Base-by-base conservation (phyloP, 1,284 basidiomycete genomes). In the Cutaneotrichosporon arboriforme region DNA sequence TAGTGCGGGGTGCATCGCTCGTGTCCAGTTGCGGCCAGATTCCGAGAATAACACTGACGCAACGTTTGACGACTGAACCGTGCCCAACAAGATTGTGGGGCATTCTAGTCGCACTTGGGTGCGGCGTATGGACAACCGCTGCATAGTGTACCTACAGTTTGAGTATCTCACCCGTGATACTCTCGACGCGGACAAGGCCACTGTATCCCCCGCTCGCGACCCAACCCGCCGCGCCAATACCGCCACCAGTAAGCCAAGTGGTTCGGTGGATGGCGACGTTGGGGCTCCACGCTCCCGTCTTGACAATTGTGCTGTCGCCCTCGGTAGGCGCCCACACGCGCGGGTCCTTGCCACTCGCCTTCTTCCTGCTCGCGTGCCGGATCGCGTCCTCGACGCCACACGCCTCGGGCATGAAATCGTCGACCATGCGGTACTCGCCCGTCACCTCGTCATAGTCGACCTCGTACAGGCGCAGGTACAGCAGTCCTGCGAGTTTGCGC, bases 141-240 rank as follows among this genome's bases (percentile, higher is more conserved):
- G n/a, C 40, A 12, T 17, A 17, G 10, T 21, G 20, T 14, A n/a
- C n/a, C n/a, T 17, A 20, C 18, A 41, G 26, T 10, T 10, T 31
- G 26, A 5, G 10, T 31, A 10, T 10, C 26, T 10, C 10, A 31
- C 26, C 7, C 26, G 26, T 15, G 17, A 91, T 62, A 64, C 82
- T 82, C 65, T 96, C 91, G 4, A 97, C 79, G 43, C 92, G 77
- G 63, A 87, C 90, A 15, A 96, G 72, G 1, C 92, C 91, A n/a
- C 83, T 83, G 2, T 82, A 88, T 4, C 85, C 88, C 0, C 83
- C 86, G 20, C 84, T 85, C 4, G 87, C 90, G 20, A 93, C 73
- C 62, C 90, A 67, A 0, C 82, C 81, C 1, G 85, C 83, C 1
- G 80, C 77, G 2, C 74, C 81, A 0, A 92, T 74, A 1, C 88